These are phyloP conservation scores for Sungouiella thailandica DNA, from an alignment of 805 yeast species.

Conservation along the genomic window DNA sequence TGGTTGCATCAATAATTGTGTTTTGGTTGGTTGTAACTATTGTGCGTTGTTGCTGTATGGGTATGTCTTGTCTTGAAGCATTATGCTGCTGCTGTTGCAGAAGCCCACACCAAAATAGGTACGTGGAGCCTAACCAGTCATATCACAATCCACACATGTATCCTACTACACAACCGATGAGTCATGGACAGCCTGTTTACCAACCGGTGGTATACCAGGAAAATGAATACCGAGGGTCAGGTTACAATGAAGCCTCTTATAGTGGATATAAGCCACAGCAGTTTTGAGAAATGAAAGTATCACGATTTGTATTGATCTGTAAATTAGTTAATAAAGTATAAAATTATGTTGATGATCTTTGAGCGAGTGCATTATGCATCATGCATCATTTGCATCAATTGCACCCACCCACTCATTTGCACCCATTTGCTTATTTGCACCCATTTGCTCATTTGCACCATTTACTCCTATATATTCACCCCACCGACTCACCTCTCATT, in stretches of 20 bases:
- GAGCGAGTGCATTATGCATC: too few relatives aligned
- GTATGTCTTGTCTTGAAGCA: slow-evolving; percentile 38
- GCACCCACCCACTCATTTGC: too few relatives aligned
- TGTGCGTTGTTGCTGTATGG: slow-evolving; percentile 55
- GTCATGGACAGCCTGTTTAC: slow-evolving; percentile 10
- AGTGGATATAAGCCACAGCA: slow-evolving; percentile 11
- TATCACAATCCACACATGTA: slow-evolving; percentile 34
- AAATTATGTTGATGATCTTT: too few relatives aligned
- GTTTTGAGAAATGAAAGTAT: too few relatives aligned
- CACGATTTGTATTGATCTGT: too few relatives aligned
- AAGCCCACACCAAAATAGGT: slow-evolving; percentile 15
- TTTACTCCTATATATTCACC: too few relatives aligned
- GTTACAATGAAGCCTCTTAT: slow-evolving; percentile 2
- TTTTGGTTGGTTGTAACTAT: slow-evolving; percentile 56
- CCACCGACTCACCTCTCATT: too few relatives aligned
- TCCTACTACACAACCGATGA: slow-evolving; percentile 12
- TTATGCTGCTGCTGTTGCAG: slow-evolving; percentile 47
- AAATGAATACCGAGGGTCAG: too few relatives aligned
- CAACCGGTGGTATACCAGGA: slow-evolving; percentile 9
- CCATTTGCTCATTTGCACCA: too few relatives aligned
- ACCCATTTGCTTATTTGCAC: too few relatives aligned
- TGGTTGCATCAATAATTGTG: slow-evolving; percentile 47
- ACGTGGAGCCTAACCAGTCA: slow-evolving; percentile 16
- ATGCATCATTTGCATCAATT: too few relatives aligned
- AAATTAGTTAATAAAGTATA: too few relatives aligned